Evolutionary conservation across 306 rosid genomes (phyloP).

Genomic region (Cucumis cinereus): DNA sequence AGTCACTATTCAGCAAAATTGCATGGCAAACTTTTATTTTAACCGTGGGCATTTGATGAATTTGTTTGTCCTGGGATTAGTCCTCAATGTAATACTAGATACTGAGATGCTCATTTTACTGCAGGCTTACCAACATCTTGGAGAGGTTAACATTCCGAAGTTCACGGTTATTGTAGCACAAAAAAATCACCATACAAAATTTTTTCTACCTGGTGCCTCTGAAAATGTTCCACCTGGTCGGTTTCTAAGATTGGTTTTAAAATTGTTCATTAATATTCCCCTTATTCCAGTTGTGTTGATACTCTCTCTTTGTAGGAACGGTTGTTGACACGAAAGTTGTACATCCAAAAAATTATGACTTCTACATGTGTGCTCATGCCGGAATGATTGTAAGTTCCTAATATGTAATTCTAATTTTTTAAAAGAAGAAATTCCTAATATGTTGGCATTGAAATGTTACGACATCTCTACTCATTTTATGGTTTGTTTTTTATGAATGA

Average conservation of each 20-base stretch:
- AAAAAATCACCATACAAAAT: constrained; percentile 74
- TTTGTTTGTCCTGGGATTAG: constrained; percentile 9
- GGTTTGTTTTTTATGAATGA: background rate
- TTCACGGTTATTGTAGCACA: constrained; percentile 74
- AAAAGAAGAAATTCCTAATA: background rate
- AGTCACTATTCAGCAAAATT: background rate
- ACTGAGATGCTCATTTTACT: constrained; percentile 7
- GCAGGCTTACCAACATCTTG: constrained; percentile 78
- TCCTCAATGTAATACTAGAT: background rate
- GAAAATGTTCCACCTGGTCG: constrained; percentile 87
- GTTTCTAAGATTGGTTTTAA: constrained; percentile 2
- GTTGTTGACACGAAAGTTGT: constrained; percentile 67
- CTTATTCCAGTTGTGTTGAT: background rate
- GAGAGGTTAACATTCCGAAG: constrained; percentile 55
- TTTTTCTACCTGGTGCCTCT: constrained; percentile 43
- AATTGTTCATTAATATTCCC: background rate
- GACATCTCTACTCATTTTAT: background rate
- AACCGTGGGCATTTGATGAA: background rate
- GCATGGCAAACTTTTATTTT: background rate
- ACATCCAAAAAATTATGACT: constrained; percentile 72
- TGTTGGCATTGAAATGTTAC: background rate
- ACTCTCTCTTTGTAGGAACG: constrained; percentile 47
- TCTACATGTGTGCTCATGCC: constrained; percentile 81
- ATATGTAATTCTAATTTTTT: background rate
- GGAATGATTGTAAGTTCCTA: constrained; percentile 56